These are phyloP conservation scores for Phytophthora litchii DNA, from an alignment of 352 stramenopile genomes.

Conservation along the genomic window DNA sequence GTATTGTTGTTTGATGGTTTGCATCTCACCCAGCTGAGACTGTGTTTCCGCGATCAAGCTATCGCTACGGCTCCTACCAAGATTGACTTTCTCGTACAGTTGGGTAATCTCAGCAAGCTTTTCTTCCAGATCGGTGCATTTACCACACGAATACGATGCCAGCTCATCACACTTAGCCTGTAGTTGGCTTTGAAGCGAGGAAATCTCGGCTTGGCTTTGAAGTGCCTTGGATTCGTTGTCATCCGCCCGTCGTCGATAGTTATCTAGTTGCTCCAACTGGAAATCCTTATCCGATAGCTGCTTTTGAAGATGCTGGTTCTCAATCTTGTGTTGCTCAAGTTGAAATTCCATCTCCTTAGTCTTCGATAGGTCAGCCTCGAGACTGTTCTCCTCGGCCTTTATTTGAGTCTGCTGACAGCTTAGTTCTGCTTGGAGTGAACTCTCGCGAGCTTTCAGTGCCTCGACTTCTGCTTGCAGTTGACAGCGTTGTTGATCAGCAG, in stretches of 20 bases:
- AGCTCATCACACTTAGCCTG: slow-evolving; percentile 42
- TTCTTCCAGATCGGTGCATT: slow-evolving; percentile 47
- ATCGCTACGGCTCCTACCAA: slow-evolving; percentile 58
- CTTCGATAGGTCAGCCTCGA: slow-evolving; percentile 26
- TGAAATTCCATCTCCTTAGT: slow-evolving; percentile 53
- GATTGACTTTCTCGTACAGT: slow-evolving; percentile 70
- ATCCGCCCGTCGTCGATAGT: slow-evolving; percentile 48
- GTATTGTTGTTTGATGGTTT: slow-evolving; percentile 51
- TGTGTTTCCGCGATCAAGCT: slow-evolving; percentile 64
- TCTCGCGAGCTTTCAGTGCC: slow-evolving; percentile 39
- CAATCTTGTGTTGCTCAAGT: slow-evolving; percentile 74
- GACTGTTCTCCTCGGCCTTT: slow-evolving; percentile 32
- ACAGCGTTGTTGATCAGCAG: slow-evolving; percentile 44
- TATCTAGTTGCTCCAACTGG: slow-evolving; percentile 63
- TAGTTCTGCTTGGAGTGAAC: slow-evolving; percentile 40
- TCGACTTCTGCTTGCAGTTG: slow-evolving; percentile 47
- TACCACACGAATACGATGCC: slow-evolving; percentile 36
- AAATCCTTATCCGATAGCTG: slow-evolving; percentile 71
- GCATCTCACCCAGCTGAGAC: slow-evolving; percentile 42
- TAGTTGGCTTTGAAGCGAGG: slow-evolving; percentile 39
- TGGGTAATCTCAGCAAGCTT: slow-evolving; percentile 57
- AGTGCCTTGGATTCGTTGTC: slow-evolving; percentile 52
- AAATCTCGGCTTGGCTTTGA: slow-evolving; percentile 38
- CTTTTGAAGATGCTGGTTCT: slow-evolving; percentile 77
- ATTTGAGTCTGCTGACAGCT: slow-evolving; percentile 39